phyloP scores from a whole-genome alignment of 2,329 filamentous ascomycete genomes.

The Xylariales sp. region DNA sequence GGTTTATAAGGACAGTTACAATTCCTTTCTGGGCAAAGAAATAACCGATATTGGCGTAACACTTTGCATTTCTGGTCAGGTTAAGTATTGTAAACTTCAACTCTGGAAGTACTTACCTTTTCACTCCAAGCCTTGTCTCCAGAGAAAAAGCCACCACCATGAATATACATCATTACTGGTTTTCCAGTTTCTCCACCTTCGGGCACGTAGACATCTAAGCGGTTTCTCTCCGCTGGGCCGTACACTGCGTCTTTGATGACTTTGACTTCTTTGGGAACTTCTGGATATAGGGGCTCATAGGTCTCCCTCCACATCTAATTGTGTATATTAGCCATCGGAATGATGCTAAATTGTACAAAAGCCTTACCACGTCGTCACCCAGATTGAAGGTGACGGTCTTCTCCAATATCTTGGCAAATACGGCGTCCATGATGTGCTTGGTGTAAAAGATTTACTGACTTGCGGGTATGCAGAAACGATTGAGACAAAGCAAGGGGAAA shows the following conservation, averaged over 20 bases:
- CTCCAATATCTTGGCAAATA: not conserved
- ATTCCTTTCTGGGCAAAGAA: not conserved
- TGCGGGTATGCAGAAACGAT: too few species aligned
- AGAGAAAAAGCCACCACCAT: constrained; percentile 1
- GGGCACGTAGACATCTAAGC: not conserved
- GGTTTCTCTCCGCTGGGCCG: constrained; percentile 1
- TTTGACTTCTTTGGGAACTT: not conserved
- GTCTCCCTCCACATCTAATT: not conserved
- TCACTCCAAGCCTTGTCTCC: constrained; percentile 2
- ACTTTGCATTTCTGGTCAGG: not conserved
- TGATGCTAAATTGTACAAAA: not conserved
- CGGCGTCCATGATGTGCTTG: constrained; percentile 1
- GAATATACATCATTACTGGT: not conserved
- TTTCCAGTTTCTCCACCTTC: not conserved
- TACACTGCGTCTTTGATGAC: not conserved
- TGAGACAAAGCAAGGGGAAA: not conserved
- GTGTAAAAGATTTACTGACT: too few species aligned
- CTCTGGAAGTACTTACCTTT: not conserved
- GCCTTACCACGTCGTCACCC: not conserved
- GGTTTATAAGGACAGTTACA: not conserved
- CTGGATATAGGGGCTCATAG: not conserved
- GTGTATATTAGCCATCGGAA: too few species aligned
- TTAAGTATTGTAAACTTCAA: too few species aligned
- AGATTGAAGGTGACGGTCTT: not conserved
- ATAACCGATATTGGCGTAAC: constrained; percentile 3